Conservation (phyloP, 257 asterid genomes). For the Nicotiana obtusifolia region DNA sequence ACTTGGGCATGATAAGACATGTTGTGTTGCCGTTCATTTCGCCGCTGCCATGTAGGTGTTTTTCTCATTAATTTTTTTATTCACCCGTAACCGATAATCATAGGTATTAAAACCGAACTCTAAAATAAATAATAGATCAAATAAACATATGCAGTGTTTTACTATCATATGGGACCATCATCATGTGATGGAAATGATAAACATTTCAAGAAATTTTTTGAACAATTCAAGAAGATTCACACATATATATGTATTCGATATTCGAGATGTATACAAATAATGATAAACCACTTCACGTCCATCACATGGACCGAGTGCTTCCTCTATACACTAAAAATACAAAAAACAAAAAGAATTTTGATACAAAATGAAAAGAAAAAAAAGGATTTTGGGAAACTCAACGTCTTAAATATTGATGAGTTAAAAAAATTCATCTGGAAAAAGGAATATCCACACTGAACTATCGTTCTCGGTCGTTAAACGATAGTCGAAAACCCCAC, state of each 20-base stretch:
- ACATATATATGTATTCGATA: not conserved
- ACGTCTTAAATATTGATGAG: constrained; percentile 1
- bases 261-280: not conserved
- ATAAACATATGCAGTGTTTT: not conserved
- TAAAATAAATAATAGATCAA: not conserved
- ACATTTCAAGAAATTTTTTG: not conserved
- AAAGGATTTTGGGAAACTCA: not conserved
- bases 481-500: constrained; percentile 12
- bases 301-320: not conserved
- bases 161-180: not conserved
- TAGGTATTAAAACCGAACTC: not conserved
- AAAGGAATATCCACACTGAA: not conserved
- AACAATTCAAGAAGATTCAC: not conserved
- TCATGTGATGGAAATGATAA: not conserved
- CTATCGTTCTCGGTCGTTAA: constrained; percentile 1
- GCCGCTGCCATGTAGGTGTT: not conserved
- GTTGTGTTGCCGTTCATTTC: not conserved
- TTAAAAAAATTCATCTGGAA: not conserved
- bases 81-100: not conserved
- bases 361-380: not conserved
- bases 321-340: not conserved
- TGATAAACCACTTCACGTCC: not conserved
- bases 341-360: not conserved
- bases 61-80: not conserved
- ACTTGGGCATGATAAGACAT: not conserved